Evolutionary conservation across 192 early-diverging fungal species (phyloP).

Genomic region (Ambispora gerdemannii): DNA sequence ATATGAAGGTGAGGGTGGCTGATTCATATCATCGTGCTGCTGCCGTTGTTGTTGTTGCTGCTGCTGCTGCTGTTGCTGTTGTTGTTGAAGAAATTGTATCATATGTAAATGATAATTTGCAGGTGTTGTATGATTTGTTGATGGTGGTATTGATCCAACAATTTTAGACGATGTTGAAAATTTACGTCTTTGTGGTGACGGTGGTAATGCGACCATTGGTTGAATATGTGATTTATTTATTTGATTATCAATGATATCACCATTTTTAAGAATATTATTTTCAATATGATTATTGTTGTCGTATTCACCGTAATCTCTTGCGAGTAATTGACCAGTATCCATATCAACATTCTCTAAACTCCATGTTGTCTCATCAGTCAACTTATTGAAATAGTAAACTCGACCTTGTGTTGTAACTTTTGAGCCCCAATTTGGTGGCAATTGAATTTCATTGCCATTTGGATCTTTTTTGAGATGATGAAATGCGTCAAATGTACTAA

Average conservation of each 20-base stretch:
- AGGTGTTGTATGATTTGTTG: not conserved
- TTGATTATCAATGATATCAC: too few species aligned
- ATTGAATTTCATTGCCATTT: not conserved
- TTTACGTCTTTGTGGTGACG: not conserved
- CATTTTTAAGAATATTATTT: not conserved
- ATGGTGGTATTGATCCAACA: not conserved
- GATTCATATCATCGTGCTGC: too few species aligned
- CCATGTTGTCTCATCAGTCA: constrained; percentile 57
- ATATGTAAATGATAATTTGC: not conserved
- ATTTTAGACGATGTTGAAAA: not conserved
- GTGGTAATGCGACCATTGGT: not conserved
- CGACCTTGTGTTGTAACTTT: constrained; percentile 44
- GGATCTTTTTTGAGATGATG: not conserved
- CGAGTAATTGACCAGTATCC: constrained; percentile 18
- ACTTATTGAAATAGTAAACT: constrained; percentile 52
- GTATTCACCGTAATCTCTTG: too few species aligned
- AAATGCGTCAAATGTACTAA: not conserved
- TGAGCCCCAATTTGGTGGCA: constrained; percentile 51
- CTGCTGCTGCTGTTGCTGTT: not conserved
- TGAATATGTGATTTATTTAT: not conserved
- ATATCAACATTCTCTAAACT: constrained; percentile 40
- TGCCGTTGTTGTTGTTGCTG: not conserved
- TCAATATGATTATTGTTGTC: not conserved
- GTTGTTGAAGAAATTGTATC: not conserved
- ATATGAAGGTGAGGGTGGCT: too few species aligned